A percentile compares a stretch with the other conserved stretches of the same genome.
Evolutionary conservation across 352 stramenopile species (phyloP).

Genomic region (Globisporangium iwayamae): DNA sequence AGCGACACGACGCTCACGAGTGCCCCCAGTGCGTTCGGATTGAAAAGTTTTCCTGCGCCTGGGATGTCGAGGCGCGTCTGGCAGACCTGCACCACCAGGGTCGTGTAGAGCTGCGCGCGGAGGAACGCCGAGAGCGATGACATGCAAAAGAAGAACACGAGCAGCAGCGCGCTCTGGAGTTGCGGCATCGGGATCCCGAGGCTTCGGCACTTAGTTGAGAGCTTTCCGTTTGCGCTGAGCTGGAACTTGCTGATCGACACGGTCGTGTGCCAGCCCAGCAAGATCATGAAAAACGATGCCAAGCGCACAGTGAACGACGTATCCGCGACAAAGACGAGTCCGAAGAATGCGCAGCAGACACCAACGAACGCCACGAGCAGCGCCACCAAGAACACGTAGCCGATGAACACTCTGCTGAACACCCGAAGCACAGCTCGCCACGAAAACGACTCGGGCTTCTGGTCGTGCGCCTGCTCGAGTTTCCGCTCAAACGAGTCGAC

Average conservation of each 20-base stretch:
- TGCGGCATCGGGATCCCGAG: constrained; percentile 35
- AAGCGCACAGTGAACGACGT: constrained; percentile 33
- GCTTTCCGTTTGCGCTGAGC: constrained; percentile 29
- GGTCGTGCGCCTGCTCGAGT: constrained; percentile 25
- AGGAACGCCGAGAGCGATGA: constrained; percentile 57
- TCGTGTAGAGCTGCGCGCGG: constrained; percentile 68
- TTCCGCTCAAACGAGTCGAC: constrained; percentile 30
- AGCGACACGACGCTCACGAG: constrained; percentile 19
- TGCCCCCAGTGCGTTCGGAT: constrained; percentile 37
- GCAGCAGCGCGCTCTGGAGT: constrained; percentile 23
- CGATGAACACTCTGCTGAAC: constrained; percentile 23
- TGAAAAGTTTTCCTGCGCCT: constrained; percentile 24
- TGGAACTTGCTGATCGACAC: constrained; percentile 41
- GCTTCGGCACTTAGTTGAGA: constrained; percentile 30
- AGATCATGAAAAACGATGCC: constrained; percentile 39
- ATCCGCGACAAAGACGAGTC: constrained; percentile 22
- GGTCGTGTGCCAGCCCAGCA: constrained; percentile 45
- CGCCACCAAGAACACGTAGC: constrained; percentile 26
- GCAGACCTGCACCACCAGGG: constrained; percentile 59
- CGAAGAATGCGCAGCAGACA: constrained; percentile 23
- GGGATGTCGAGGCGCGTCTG: constrained; percentile 43
- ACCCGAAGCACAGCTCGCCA: constrained; percentile 21
- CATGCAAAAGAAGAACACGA: constrained; percentile 34
- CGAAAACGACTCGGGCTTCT: constrained; percentile 13
- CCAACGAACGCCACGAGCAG: constrained; percentile 28